A percentile compares a stretch with the other conserved stretches of the same genome.
These are phyloP conservation scores for Pistacia vera DNA, from an alignment of 345 rosid species.

Conservation along the genomic window DNA sequence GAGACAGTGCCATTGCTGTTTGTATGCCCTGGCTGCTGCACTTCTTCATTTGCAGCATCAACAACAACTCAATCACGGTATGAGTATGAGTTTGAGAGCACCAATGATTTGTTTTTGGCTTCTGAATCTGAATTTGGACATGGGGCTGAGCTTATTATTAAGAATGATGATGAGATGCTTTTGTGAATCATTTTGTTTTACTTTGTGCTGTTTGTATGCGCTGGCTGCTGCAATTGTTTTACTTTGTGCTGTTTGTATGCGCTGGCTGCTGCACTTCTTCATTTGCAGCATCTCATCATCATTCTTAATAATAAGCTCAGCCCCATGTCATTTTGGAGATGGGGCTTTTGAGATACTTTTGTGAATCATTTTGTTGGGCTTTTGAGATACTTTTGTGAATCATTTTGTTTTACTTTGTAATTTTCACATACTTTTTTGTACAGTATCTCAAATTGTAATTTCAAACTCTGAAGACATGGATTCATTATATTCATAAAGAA, in stretches of 20 bases:
- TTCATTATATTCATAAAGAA: no score
- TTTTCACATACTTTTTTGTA: neutral
- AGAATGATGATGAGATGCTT: constrained; percentile 15
- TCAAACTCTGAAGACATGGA: no score
- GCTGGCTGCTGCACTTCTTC: constrained; percentile 59
- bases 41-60: constrained; percentile 42
- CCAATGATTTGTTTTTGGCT: constrained; percentile 35
- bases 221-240: constrained; percentile 50
- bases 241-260: constrained; percentile 58
- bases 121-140: constrained; percentile 12
- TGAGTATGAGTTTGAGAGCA: constrained; percentile 25
- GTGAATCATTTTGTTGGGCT: neutral
- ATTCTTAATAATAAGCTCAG: constrained; percentile 14
- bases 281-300: constrained; percentile 33
- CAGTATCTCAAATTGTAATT: no score
- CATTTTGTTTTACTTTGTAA: neutral
- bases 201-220: constrained; percentile 58
- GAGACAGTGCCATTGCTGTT: constrained; percentile 74
- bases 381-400: constrained; percentile 7
- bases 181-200: neutral
- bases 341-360: constrained; percentile 1
- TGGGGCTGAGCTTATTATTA: constrained; percentile 8
- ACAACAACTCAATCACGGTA: constrained; percentile 30
- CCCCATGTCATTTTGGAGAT: constrained; percentile 4
- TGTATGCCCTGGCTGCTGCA: constrained; percentile 67